Conservation (phyloP, 306 rosid genomes). For the Medicago ruthenica region DNA sequence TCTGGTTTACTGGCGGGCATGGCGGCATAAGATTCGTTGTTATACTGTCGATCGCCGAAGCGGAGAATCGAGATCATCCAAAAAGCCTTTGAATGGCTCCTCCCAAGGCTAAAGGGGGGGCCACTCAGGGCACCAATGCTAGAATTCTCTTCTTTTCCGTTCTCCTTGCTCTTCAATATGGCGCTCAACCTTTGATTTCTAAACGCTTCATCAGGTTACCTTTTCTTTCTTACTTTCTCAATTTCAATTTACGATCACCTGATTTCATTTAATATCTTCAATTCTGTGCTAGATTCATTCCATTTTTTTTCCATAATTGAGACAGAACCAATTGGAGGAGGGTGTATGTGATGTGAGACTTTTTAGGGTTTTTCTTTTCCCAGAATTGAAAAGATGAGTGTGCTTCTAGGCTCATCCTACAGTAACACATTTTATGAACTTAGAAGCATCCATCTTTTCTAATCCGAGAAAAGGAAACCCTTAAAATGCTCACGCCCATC, state of each 20-base stretch:
- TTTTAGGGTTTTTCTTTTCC: too few relatives aligned
- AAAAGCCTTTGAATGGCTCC: slow-evolving; percentile 64
- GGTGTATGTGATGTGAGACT: too few relatives aligned
- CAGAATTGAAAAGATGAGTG: too few relatives aligned
- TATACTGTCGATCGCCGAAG: slow-evolving; percentile 24
- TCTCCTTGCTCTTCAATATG: slow-evolving; percentile 88
- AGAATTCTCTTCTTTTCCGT: slow-evolving; percentile 70
- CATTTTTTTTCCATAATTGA: too few relatives aligned
- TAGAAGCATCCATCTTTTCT: too few relatives aligned
- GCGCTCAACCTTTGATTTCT: slow-evolving; percentile 96
- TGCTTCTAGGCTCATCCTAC: too few relatives aligned
- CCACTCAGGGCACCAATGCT: slow-evolving; percentile 41
- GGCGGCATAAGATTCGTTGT: slow-evolving; percentile 14
- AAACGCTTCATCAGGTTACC: slow-evolving; percentile 75
- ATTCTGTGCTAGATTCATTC: too few relatives aligned
- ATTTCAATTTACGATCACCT: not conserved
- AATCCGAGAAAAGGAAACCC: too few relatives aligned
- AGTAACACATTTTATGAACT: too few relatives aligned
- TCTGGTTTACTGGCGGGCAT: slow-evolving; percentile 27
- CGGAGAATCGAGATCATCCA: slow-evolving; percentile 23
- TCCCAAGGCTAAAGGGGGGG: slow-evolving; percentile 45
- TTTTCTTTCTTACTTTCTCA: not conserved
- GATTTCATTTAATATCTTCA: too few relatives aligned
- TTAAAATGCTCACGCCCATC: too few relatives aligned
- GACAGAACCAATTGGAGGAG: too few relatives aligned